Conservation (phyloP, 306 rosid genomes). For the Quercus berberidifolia region DNA sequence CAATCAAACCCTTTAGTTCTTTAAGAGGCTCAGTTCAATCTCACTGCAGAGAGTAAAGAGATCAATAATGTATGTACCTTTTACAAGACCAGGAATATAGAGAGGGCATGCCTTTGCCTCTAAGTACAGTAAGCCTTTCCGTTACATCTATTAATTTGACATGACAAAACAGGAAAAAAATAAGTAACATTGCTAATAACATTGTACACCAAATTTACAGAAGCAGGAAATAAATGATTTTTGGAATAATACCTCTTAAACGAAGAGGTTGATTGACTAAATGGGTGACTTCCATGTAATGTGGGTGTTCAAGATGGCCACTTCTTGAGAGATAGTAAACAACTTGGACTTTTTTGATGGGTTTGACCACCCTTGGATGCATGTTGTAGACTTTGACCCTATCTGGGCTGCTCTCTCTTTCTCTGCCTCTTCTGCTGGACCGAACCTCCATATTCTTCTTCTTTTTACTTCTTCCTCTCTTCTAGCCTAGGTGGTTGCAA, state of each 20-base stretch:
- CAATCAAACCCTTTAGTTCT: too few species aligned
- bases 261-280: constrained; percentile 69
- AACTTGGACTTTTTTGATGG: constrained; percentile 61
- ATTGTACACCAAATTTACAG: neutral
- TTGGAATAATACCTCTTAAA: constrained; percentile 43
- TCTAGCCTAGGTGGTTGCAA: neutral
- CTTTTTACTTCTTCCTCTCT: neutral
- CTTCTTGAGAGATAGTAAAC: constrained; percentile 83
- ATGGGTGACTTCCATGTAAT: constrained; percentile 70
- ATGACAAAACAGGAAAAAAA: too few species aligned
- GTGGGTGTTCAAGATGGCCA: constrained; percentile 87
- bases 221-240: neutral
- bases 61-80: constrained; percentile 30
- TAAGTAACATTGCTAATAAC: neutral
- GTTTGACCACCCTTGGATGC: constrained; percentile 34
- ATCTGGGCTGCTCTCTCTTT: constrained; percentile 58
- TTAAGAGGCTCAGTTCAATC: too few species aligned
- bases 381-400: constrained; percentile 51
- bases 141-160: constrained; percentile 45
- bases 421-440: constrained; percentile 47
- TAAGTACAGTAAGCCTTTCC: constrained; percentile 61
- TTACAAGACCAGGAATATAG: constrained; percentile 93
- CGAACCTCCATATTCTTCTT: constrained; percentile 45
- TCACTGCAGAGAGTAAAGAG: neutral
- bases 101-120: constrained; percentile 85